Evolutionary conservation across 73 alveolate species (phyloP).

Genomic region (Paramecium primaurelia): DNA sequence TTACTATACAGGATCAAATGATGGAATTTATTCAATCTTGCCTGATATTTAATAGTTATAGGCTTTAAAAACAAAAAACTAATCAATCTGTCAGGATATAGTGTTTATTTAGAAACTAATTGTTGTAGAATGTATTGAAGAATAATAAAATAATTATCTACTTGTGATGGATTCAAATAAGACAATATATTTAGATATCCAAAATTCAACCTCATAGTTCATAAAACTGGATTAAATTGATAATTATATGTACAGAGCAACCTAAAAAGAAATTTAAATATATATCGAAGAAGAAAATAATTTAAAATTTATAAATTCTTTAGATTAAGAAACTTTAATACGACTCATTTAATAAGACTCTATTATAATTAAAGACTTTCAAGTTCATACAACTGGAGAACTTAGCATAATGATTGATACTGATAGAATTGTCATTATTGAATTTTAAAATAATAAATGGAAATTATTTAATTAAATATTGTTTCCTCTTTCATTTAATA

Average conservation of each 20-base stretch:
- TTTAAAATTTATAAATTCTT: not conserved
- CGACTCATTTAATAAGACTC: not conserved
- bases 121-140: not conserved
- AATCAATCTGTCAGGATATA: not conserved
- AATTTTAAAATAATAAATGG: not conserved
- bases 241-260: not conserved
- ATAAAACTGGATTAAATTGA: not conserved
- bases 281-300: not conserved
- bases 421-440: not conserved
- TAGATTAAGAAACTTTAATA: not conserved
- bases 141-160: not conserved
- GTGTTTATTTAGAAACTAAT: not conserved
- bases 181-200: not conserved
- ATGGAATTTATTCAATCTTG: not conserved
- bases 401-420: not conserved
- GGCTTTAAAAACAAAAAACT: not conserved
- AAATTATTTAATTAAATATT: not conserved
- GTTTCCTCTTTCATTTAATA: not conserved
- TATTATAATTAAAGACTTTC: not conserved
- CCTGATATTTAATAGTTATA: not conserved
- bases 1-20: not conserved
- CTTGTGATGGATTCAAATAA: not conserved
- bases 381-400: not conserved
- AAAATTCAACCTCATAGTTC: not conserved
- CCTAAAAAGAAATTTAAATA: not conserved